A percentile compares a stretch with the other conserved stretches of the same genome.
phyloP scores from a whole-genome alignment of 1,139 yeast genomes.

The Sugiyamaella pinicola region DNA sequence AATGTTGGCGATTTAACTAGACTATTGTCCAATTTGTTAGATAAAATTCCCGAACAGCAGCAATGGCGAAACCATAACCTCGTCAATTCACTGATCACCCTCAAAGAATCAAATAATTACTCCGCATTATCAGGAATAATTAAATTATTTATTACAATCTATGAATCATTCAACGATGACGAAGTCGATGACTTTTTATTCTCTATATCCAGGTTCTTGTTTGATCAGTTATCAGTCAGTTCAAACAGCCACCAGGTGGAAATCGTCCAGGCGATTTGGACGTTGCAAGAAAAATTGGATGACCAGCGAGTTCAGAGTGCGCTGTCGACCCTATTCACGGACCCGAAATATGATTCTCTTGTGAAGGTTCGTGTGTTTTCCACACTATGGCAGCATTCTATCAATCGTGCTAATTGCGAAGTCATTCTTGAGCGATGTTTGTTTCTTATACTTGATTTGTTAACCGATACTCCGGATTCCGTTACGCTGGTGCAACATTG shows the following conservation, averaged over 20 bases:
- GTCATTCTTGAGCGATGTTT: conserved; percentile 62
- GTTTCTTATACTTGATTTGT: conserved; percentile 67
- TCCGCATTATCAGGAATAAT: conserved; percentile 51
- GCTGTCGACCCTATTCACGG: conserved; percentile 39
- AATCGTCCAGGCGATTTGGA: conserved; percentile 53
- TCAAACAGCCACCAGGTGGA: conserved; percentile 63
- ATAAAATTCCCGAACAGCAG: conserved; percentile 51
- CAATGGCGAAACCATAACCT: conserved; percentile 42
- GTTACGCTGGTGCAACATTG: conserved; percentile 56
- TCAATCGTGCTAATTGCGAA: conserved; percentile 46
- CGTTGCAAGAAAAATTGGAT: conserved; percentile 40
- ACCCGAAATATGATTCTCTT: conserved; percentile 17
- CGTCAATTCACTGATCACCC: conserved; percentile 41
- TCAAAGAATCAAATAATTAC: conserved; percentile 29
- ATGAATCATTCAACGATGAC: conserved; percentile 31
- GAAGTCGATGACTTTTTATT: conserved; percentile 33
- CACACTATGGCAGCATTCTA: conserved; percentile 48
- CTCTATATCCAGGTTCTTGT: conserved; percentile 21
- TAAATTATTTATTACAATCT: conserved; percentile 48
- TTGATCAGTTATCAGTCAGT: conserved; percentile 20
- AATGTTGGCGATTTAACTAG: conserved; percentile 41
- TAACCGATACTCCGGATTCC: conserved; percentile 37
- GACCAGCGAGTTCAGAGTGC: conserved; percentile 45
- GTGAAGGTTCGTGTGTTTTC: conserved; percentile 39
- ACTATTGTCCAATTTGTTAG: conserved; percentile 49